Evolutionary conservation across 306 rosid genomes (phyloP), one percentile per base, ranked within the genome.

Genomic region (Cucumis melo): DNA sequence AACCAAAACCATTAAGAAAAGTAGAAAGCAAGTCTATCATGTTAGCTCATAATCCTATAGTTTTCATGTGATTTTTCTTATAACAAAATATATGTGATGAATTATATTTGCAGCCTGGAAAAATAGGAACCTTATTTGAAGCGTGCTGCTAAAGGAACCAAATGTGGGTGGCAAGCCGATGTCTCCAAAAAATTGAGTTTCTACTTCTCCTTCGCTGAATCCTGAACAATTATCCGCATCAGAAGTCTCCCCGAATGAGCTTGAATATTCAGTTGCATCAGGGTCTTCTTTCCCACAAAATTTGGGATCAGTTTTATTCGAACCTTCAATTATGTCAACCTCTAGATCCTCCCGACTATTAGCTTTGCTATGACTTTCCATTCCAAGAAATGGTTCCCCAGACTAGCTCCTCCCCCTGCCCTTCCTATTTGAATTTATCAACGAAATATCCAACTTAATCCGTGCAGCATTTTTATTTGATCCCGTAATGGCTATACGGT

Each of bases 231-330:
- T 84, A 59, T 88, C 91, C 17, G 76, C 77, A 64, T 86, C 91
- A 65, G 93, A 89, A 1, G 97, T 87, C 78, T 83, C 86, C 0
- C 86, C 96, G 80, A 93, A 93, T 6, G 97, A 93, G 80, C 94
- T 91, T 62, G 98, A 93, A 81, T 87, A 84, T 77, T 93, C 96
- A 60, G 97, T 93, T 64, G 93, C 98, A 80, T 91, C 92, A 34
- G 91, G 93, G 65, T 91, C 98, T 59, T 87, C 92, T 29, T 72
- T 80, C 76, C 87, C 89, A 70, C 71, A 72, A 23, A 82, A 73
- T 38, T 83, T 81, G 16, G 73, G 42, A 36, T 83, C 84, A 57
- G 77, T 86, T 85, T 85, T 85, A 79, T 83, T 87, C 56, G 84
- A 83, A 83, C 87, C 82, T 67, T 82, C 89, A 51, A 83, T 65